Evolutionary conservation across 2,329 filamentous ascomycete species (phyloP).

Genomic region (Hypoxylon sp.): DNA sequence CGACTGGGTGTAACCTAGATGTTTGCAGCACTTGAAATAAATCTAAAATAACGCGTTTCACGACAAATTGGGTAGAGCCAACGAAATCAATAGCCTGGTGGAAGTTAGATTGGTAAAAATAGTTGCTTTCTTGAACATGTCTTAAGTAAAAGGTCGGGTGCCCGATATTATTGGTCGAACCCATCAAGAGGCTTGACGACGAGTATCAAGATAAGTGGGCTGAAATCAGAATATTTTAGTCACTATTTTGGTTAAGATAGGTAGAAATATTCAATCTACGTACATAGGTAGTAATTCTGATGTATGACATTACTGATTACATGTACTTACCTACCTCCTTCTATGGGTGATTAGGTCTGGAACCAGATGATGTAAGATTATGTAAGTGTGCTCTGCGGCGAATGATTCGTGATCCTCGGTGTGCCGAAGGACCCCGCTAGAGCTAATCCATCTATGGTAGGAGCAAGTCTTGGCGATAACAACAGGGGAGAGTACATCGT

Average conservation of each 20-base stretch:
- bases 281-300: too few species aligned
- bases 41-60: neutral
- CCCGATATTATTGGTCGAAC: too few species aligned
- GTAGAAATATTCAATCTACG: too few species aligned
- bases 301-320: too few species aligned
- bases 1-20: neutral
- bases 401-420: neutral
- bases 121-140: neutral
- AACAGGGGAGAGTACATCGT: neutral
- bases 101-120: neutral
- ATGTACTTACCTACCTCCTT: neutral
- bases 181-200: too few species aligned
- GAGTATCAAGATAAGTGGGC: neutral
- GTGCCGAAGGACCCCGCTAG: neutral
- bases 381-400: neutral
- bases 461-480: constrained; percentile 1
- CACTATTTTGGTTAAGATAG: neutral
- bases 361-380: too few species aligned
- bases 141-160: neutral
- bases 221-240: neutral
- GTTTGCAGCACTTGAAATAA: neutral
- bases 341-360: too few species aligned
- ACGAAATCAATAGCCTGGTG: neutral
- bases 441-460: neutral
- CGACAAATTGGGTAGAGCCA: neutral